These are phyloP conservation scores for Arachnomyces sp. DNA, from an alignment of 2,329 filamentous ascomycete genomes.

Conservation along the genomic window DNA sequence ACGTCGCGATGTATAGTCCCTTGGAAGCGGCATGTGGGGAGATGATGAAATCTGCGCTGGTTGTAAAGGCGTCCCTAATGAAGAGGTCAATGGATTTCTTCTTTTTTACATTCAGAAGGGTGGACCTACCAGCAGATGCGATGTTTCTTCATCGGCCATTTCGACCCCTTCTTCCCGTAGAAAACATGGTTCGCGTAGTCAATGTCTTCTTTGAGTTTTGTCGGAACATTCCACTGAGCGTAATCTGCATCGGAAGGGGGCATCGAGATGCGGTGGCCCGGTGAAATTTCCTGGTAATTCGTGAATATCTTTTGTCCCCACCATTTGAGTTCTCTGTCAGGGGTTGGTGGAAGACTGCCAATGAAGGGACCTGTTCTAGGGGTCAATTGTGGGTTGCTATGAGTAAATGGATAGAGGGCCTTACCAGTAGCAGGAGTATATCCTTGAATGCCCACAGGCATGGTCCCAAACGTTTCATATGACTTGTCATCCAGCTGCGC, in stretches of 20 bases:
- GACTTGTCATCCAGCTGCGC: constrained; percentile 35
- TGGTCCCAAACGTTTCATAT: constrained; percentile 29
- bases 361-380: constrained; percentile 43
- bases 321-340: constrained; percentile 45
- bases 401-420: background rate
- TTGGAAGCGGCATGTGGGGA: constrained; percentile 39
- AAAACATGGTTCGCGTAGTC: constrained; percentile 42
- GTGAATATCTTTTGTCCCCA: constrained; percentile 55
- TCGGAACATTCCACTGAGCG: constrained; percentile 29
- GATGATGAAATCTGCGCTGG: constrained; percentile 47
- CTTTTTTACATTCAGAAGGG: constrained; percentile 41
- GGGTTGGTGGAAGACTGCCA: constrained; percentile 49
- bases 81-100: constrained; percentile 41
- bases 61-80: constrained; percentile 46
- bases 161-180: constrained; percentile 19
- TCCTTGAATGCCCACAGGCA: constrained; percentile 40
- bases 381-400: constrained; percentile 19
- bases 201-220: constrained; percentile 36
- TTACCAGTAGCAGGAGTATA: constrained; percentile 30
- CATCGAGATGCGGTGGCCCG: constrained; percentile 48
- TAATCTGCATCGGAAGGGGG: constrained; percentile 38
- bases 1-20: constrained; percentile 41
- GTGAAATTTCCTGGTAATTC: constrained; percentile 46
- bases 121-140: constrained; percentile 45
- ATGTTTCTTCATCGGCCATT: constrained; percentile 25